Evolutionary conservation across 1,139 yeast genomes (phyloP), one percentile per base, ranked within the genome.

Genomic region (Nakaseomyces glabratus): DNA sequence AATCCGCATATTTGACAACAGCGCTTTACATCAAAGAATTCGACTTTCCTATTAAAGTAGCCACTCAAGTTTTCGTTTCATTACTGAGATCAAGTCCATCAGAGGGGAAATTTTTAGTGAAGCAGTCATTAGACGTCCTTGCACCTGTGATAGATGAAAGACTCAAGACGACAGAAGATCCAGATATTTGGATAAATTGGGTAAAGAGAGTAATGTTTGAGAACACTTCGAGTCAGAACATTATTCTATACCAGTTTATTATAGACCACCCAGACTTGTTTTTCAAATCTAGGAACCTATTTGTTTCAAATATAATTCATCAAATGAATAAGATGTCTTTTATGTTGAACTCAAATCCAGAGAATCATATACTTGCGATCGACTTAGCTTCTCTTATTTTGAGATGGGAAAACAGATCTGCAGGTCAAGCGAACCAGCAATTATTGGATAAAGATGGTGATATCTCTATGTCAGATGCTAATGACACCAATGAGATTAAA

Each of bases 271-370:
- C 93, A 0, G 90, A 80, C 40, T 62, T 85, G 35, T 90, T 93
- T 58, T 90, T 73, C 51, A 76, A 76, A 35, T 90, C 90, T 6
- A 70, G 97, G 40, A 96, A 86, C 48, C 86, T 85, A 44, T 90
- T 88, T 50, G 75, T 86, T 39, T 81, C 95, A 2, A 84, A 81
- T 44, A 82, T 90, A 36, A 82, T 90, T 35, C 75, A 93, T n/a
- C 95, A 95, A 1, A 82, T 93, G 88, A 95, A 95, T 16, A 86
- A 88, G 53, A 65, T 90, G 38, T 84, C 95, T 1, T 77, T 84
- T 36, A 66, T 81, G 51, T 76, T 90, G 6, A 84, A 80, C 47
- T 78, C 93, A 2, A 81, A 90, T 0, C 57, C 76, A 9, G 97
- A 88, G 45, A 82, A 82, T 47, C 95, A 85, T 54, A 68, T 73